Percentiles rank a stretch among this genome's conserved stretches.
phyloP scores from a whole-genome alignment of 805 yeast species.

The Hanseniaspora vineae region DNA sequence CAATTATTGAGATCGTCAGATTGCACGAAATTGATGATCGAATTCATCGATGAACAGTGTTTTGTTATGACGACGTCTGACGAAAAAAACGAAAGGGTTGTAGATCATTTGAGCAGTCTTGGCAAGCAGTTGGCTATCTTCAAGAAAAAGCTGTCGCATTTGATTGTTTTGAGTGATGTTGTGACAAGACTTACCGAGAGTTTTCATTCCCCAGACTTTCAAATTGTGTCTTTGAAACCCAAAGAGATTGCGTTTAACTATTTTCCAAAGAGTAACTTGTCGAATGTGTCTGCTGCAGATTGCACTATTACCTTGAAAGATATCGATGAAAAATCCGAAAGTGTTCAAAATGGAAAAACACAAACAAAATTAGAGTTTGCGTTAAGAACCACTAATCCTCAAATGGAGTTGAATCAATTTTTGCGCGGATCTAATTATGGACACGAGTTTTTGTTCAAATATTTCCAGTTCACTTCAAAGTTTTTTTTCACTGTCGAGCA shows the following conservation, averaged over 20 bases:
- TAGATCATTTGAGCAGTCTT: slow-evolving; percentile 2
- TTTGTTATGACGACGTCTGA: background rate
- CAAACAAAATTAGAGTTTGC: slow-evolving; percentile 19
- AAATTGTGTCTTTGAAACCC: slow-evolving; percentile 20
- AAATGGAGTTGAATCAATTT: slow-evolving; percentile 21
- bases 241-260: slow-evolving; percentile 25
- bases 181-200: slow-evolving; percentile 22
- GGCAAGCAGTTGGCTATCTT: slow-evolving; percentile 5
- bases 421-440: slow-evolving; percentile 17
- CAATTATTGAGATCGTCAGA: background rate
- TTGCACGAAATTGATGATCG: background rate
- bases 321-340: slow-evolving; percentile 5
- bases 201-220: slow-evolving; percentile 21
- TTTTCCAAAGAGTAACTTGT: slow-evolving; percentile 10
- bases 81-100: background rate
- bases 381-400: slow-evolving; percentile 22
- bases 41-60: slow-evolving; percentile 2
- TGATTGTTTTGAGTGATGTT: slow-evolving; percentile 22
- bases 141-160: slow-evolving; percentile 21
- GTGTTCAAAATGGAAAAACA: background rate
- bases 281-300: slow-evolving; percentile 14
- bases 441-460: slow-evolving; percentile 23
- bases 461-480: slow-evolving; percentile 22
- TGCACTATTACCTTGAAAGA: slow-evolving; percentile 19
- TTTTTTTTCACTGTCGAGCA: slow-evolving; percentile 14